These are phyloP conservation scores for Colletotrichum lupini DNA, from an alignment of 2,329 filamentous ascomycete genomes.

Conservation along the genomic window DNA sequence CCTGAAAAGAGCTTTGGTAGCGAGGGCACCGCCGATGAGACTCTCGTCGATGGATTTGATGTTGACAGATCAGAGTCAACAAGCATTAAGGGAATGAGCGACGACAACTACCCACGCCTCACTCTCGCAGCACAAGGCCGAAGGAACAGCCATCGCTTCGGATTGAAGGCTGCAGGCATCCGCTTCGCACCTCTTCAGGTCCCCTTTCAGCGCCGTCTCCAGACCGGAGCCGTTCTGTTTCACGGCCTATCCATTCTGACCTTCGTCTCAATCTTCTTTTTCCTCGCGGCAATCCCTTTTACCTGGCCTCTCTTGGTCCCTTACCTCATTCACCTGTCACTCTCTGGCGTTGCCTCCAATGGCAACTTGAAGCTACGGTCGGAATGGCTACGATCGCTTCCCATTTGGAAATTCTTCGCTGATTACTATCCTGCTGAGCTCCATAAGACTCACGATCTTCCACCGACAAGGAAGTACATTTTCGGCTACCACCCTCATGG, in stretches of 20 bases:
- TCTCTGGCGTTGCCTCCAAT: constrained; percentile 81
- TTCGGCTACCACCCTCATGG: constrained; percentile 98
- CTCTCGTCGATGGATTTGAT: constrained; percentile 32
- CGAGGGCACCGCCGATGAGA: constrained; percentile 31
- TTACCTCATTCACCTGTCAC: constrained; percentile 85
- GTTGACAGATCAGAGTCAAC: constrained; percentile 20
- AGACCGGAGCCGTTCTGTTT: constrained; percentile 81
- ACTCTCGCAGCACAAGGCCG: constrained; percentile 12
- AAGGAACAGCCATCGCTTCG: constrained; percentile 40
- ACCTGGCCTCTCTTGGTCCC: constrained; percentile 83
- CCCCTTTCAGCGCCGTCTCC: constrained; percentile 76
- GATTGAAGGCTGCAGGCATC: constrained; percentile 65
- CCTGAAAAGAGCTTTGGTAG: constrained; percentile 28
- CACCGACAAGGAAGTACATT: constrained; percentile 89
- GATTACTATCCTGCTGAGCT: constrained; percentile 91
- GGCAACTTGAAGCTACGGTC: constrained; percentile 81
- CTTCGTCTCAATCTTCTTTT: constrained; percentile 84
- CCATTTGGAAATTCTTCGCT: constrained; percentile 89
- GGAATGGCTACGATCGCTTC: constrained; percentile 76
- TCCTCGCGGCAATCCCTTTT: constrained; percentile 90
- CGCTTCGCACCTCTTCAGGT: constrained; percentile 86
- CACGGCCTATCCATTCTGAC: constrained; percentile 79
- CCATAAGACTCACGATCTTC: constrained; percentile 84
- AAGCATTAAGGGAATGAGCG: constrained; percentile 22
- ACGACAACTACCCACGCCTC: constrained; percentile 34